Evolutionary conservation across 1,284 basidiomycete genomes (phyloP).

Genomic region (Tilletia caries): DNA sequence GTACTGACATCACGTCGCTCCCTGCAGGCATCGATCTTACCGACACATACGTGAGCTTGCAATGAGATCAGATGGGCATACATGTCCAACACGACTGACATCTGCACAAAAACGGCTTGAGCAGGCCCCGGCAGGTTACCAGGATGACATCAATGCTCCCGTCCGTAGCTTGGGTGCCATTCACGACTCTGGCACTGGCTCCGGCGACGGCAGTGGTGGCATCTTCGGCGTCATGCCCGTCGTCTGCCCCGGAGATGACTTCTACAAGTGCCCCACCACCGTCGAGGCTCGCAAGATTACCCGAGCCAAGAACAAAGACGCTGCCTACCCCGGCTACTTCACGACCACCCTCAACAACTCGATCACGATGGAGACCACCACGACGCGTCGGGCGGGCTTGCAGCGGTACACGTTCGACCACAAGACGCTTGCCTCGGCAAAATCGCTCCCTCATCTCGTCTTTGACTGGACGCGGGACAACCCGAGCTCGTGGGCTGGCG

Average conservation of each 20-base stretch:
- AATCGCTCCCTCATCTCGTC: slow-evolving; percentile 31
- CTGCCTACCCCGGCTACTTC: slow-evolving; percentile 41
- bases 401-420: slow-evolving; percentile 38
- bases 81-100: background rate
- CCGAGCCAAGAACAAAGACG: slow-evolving; percentile 26
- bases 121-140: slow-evolving; percentile 44
- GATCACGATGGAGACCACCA: slow-evolving; percentile 41
- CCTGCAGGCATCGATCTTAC: too few relatives aligned
- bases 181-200: slow-evolving; percentile 46
- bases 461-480: slow-evolving; percentile 46
- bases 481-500: slow-evolving; percentile 35
- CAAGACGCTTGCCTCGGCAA: slow-evolving; percentile 18
- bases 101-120: slow-evolving; percentile 18
- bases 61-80: too few relatives aligned
- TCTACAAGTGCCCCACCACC: slow-evolving; percentile 35
- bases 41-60: too few relatives aligned
- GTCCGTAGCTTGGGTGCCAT: slow-evolving; percentile 39
- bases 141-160: slow-evolving; percentile 25
- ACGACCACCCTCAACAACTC: slow-evolving; percentile 38
- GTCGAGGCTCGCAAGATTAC: slow-evolving; percentile 33
- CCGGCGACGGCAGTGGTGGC: slow-evolving; percentile 37
- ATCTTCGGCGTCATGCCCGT: slow-evolving; percentile 45
- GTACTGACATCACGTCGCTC: too few relatives aligned
- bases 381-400: slow-evolving; percentile 36
- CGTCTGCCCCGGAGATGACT: slow-evolving; percentile 30